A percentile compares a stretch with the other conserved stretches of the same genome.
Conservation (phyloP, 306 rosid species). For the Quercus parvula region DNA sequence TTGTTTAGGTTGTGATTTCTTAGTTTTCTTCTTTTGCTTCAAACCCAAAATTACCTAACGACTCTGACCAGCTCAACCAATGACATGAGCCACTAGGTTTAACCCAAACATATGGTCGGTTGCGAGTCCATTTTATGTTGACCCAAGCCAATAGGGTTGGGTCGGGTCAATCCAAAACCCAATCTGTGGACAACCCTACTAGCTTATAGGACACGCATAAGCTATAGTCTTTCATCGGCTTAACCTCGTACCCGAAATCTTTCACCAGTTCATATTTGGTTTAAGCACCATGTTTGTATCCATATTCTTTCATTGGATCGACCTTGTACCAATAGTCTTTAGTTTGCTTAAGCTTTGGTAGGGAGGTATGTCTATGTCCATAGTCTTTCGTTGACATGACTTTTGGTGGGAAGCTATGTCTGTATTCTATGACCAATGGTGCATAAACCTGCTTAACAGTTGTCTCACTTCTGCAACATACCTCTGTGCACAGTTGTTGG, state of each 20-base stretch:
- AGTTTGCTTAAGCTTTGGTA: slow-evolving; percentile 9
- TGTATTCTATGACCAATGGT: not conserved
- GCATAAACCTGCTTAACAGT: slow-evolving; percentile 6
- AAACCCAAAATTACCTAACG: too few relatives aligned
- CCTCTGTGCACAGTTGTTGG: not conserved
- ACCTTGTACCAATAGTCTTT: slow-evolving; percentile 8
- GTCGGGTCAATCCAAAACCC: too few relatives aligned
- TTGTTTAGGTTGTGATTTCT: too few relatives aligned
- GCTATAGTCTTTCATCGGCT: too few relatives aligned
- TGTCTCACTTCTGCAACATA: slow-evolving; percentile 21
- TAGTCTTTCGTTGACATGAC: not conserved
- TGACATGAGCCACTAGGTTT: accelerated
- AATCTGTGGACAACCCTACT: too few relatives aligned
- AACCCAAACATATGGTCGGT: too few relatives aligned
- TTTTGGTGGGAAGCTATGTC: not conserved
- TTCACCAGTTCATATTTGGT: too few relatives aligned
- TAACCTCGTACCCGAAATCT: too few relatives aligned
- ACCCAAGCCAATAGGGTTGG: accelerated
- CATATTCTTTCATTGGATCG: not conserved
- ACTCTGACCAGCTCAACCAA: accelerated
- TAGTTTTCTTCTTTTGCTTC: too few relatives aligned
- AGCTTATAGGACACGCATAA: too few relatives aligned
- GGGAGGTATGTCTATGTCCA: slow-evolving; percentile 20
- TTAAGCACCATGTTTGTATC: too few relatives aligned
- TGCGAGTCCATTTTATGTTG: too few relatives aligned